A percentile compares a stretch with the other conserved stretches of the same genome.
Evolutionary conservation across 768 basidiomycete species (phyloP).

Genomic region (Naganishia vishniacii): DNA sequence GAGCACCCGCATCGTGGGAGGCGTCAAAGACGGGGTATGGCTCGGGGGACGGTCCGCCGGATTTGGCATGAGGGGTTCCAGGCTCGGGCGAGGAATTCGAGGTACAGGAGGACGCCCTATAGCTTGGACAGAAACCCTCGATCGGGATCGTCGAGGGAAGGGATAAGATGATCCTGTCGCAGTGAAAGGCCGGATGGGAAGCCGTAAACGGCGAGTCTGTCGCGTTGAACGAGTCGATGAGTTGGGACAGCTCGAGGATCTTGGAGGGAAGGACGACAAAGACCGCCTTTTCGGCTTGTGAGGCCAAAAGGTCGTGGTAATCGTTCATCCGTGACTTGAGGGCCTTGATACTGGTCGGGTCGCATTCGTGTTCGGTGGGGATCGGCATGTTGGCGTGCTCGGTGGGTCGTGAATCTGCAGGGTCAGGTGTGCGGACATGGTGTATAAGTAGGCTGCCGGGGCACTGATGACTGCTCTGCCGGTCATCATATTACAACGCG

Average conservation of each 20-base stretch:
- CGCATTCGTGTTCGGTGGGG: no score
- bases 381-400: no score
- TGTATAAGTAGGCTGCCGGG: no score
- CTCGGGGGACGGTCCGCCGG: no score
- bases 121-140: not conserved
- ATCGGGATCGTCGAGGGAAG: conserved; percentile 12
- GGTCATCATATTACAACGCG: no score
- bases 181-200: not conserved
- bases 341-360: conserved; percentile 5
- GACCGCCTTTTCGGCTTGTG: conserved; percentile 4
- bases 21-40: conserved; percentile 24
- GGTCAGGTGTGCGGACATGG: no score
- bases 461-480: no score
- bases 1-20: conserved; percentile 2
- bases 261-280: conserved; percentile 18
- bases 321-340: conserved; percentile 1
- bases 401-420: no score
- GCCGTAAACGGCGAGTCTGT: conserved; percentile 11
- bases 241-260: conserved; percentile 14
- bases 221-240: conserved; percentile 11
- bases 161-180: conserved; percentile 10
- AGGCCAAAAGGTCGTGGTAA: not conserved
- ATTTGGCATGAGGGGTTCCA: not conserved
- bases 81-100: conserved; percentile 10
- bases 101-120: conserved; percentile 14